A percentile compares a stretch with the other conserved stretches of the same genome.
Conservation (phyloP, 2,329 filamentous ascomycete genomes). For the Arachnomyces sp. region DNA sequence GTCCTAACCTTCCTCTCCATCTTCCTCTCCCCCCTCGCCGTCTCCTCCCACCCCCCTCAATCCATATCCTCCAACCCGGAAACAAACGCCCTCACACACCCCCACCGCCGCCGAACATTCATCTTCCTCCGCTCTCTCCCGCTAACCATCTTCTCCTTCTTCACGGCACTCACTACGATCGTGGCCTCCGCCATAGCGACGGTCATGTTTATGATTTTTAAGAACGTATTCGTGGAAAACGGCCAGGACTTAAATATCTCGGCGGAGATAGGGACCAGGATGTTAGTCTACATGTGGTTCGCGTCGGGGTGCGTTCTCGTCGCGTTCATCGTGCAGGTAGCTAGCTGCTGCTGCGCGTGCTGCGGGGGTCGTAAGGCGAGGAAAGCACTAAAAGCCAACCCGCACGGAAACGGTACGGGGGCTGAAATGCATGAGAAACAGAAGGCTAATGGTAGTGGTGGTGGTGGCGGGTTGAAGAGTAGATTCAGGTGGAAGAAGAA, state of each 20-base stretch:
- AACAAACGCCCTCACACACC: slow-evolving; percentile 20
- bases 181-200: slow-evolving; percentile 69
- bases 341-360: slow-evolving; percentile 63
- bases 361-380: slow-evolving; percentile 32
- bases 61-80: slow-evolving; percentile 21
- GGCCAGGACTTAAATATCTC: slow-evolving; percentile 68
- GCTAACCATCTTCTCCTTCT: slow-evolving; percentile 58
- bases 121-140: slow-evolving; percentile 50
- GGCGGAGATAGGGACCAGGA: slow-evolving; percentile 59
- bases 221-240: slow-evolving; percentile 59
- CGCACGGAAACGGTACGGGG: not conserved
- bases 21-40: slow-evolving; percentile 50
- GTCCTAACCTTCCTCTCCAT: slow-evolving; percentile 65
- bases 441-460: not conserved
- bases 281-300: slow-evolving; percentile 89
- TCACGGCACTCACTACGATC: slow-evolving; percentile 58
- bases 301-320: slow-evolving; percentile 58
- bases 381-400: slow-evolving; percentile 22
- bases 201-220: slow-evolving; percentile 74
- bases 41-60: slow-evolving; percentile 32
- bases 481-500: not conserved
- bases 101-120: slow-evolving; percentile 30
- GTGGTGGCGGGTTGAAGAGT: slow-evolving; percentile 1
- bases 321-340: slow-evolving; percentile 64
- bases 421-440: not conserved